These are phyloP conservation scores for Lodderomyces margitis DNA, from an alignment of 1,139 yeast species.

Conservation along the genomic window DNA sequence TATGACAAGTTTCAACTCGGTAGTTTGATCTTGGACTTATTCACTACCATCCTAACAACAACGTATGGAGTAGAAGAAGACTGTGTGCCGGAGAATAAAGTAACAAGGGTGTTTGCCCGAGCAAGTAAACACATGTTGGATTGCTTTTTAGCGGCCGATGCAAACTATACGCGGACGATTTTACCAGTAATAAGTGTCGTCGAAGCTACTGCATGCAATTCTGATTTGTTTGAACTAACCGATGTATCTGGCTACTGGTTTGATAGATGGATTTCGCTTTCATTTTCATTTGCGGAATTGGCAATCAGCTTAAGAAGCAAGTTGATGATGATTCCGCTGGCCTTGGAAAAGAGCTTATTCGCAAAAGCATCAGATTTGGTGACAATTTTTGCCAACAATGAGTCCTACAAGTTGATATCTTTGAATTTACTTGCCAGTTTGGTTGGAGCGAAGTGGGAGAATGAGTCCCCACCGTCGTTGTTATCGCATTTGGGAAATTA, in stretches of 20 bases:
- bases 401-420: slow-evolving; percentile 48
- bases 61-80: slow-evolving; percentile 58
- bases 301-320: slow-evolving; percentile 56
- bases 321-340: slow-evolving; percentile 51
- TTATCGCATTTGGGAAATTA: slow-evolving; percentile 74
- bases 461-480: slow-evolving; percentile 64
- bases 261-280: slow-evolving; percentile 42
- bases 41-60: slow-evolving; percentile 53
- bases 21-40: slow-evolving; percentile 51
- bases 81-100: slow-evolving; percentile 36
- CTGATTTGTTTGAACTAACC: slow-evolving; percentile 38
- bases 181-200: slow-evolving; percentile 55
- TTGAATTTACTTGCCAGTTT: slow-evolving; percentile 60
- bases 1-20: slow-evolving; percentile 67
- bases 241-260: slow-evolving; percentile 45
- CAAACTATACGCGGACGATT: slow-evolving; percentile 52
- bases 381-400: slow-evolving; percentile 52
- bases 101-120: slow-evolving; percentile 48
- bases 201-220: slow-evolving; percentile 41
- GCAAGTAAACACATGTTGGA: slow-evolving; percentile 46
- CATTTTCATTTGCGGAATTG: slow-evolving; percentile 41
- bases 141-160: slow-evolving; percentile 54
- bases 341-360: slow-evolving; percentile 63
- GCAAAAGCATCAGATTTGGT: slow-evolving; percentile 56
- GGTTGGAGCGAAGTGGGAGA: slow-evolving; percentile 60